Base-by-base conservation (phyloP, 768 basidiomycete genomes). In the Xerocomellus intermedius region DNA sequence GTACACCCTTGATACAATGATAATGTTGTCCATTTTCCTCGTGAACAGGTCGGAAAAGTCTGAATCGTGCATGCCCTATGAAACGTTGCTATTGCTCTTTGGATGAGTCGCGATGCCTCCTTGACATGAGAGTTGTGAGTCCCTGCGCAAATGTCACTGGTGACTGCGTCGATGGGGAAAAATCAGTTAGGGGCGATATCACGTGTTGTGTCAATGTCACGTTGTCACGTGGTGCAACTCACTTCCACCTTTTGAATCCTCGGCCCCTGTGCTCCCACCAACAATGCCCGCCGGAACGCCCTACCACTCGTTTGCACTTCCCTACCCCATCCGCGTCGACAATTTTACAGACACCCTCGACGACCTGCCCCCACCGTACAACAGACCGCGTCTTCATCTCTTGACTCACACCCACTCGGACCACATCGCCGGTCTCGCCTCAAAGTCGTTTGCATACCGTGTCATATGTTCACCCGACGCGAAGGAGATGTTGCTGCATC, bases 341-440 rank as follows among this genome's bases (percentile, higher is more conserved):
- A 82, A 85, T 57, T 98, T 98, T 70, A 76, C 82, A 4, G 62
- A 69, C 35, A 69, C 71, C 19, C 62, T 76, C 55, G 70, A 79
- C 5, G 56, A 70, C 28, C 44, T 72, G 5, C 68, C 70, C 21
- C 46, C 64, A 12, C 70, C 69, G 0, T 70, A 63, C 48, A 76
- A 71, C 46, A 59, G 66, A 57, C 71, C 75, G 2, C 67, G 74
- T 9, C 70, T 94, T 12, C 83, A 91, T 67, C 81, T 97, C n/a
- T 80, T 97, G 50, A 85, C 88, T 0, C 94, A 97, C 66, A 90
- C 93, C 0, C 95, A 96, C 72, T 80, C 93, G 0, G 94, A 96
- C 71, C 94, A 97, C 65, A 79, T 93, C 49, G 73, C 72, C 41
- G 94, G 95, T 5, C 78, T 97, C 26, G 79, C 84, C 19, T 81